A percentile compares a stretch with the other conserved stretches of the same genome.
These are phyloP conservation scores for Glycine latifolia DNA, from an alignment of 306 rosid genomes.

Conservation along the genomic window DNA sequence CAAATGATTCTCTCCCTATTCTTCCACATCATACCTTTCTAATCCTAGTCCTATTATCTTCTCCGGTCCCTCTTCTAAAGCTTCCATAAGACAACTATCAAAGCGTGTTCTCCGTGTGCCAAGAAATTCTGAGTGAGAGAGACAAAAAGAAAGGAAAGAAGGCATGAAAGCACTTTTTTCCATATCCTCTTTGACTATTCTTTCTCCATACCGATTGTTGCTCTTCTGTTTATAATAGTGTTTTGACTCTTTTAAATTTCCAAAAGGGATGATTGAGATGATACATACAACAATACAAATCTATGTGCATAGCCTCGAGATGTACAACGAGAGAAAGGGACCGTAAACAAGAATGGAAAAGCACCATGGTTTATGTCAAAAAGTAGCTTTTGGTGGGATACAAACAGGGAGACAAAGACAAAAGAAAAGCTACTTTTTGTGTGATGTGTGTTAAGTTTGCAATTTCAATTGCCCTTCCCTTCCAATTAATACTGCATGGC, in stretches of 20 bases:
- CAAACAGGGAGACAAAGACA: slow-evolving; percentile 50
- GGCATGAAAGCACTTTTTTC: slow-evolving; percentile 10
- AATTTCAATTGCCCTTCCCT: too few species aligned
- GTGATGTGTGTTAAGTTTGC: too few species aligned
- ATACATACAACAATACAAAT: background rate
- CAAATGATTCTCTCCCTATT: slow-evolving; percentile 27
- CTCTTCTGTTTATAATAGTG: too few species aligned
- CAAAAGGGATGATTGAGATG: background rate
- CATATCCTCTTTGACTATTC: background rate
- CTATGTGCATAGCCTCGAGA: slow-evolving; percentile 49
- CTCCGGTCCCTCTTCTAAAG: background rate
- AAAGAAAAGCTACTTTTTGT: background rate
- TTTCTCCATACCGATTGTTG: too few species aligned
- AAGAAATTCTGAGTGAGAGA: slow-evolving; percentile 33
- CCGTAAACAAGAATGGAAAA: slow-evolving; percentile 54
- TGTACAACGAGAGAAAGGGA: slow-evolving; percentile 48
- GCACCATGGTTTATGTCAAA: slow-evolving; percentile 48
- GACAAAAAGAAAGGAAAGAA: slow-evolving; percentile 26
- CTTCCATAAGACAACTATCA: slow-evolving; percentile 6
- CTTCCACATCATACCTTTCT: background rate
- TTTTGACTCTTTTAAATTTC: too few species aligned
- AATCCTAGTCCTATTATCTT: background rate
- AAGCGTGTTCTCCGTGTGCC: background rate
- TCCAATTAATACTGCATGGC: slow-evolving; percentile 46
- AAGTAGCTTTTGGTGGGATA: slow-evolving; percentile 47